A percentile compares a stretch with the other conserved stretches of the same genome.
These are phyloP conservation scores for Neonectria ditissima DNA, from an alignment of 2,329 filamentous ascomycete genomes.

Conservation along the genomic window DNA sequence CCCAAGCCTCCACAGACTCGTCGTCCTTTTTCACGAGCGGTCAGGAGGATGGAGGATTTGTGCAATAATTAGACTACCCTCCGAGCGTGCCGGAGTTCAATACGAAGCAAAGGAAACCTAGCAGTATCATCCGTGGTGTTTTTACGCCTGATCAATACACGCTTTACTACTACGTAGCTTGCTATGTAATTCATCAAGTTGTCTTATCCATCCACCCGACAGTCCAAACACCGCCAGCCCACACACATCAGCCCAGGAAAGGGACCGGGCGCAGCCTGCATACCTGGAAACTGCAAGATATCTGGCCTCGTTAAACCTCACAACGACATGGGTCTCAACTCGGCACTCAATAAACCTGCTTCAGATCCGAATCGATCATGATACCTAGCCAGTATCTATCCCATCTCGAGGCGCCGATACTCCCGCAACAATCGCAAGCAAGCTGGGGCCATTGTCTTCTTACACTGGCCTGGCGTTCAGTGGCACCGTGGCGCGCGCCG, in stretches of 20 bases:
- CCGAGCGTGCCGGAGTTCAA: neutral
- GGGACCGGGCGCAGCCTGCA: constrained; percentile 4
- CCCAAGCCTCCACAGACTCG: constrained; percentile 11
- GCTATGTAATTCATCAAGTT: too few relatives aligned
- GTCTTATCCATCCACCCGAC: neutral
- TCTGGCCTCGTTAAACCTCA: constrained; percentile 9
- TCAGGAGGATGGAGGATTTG: constrained; percentile 9
- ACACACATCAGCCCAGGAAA: constrained; percentile 10
- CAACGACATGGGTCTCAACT: constrained; percentile 10
- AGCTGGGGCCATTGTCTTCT: neutral
- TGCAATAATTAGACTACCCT: constrained; percentile 4
- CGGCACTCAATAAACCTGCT: constrained; percentile 13
- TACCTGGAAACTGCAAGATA: too few relatives aligned
- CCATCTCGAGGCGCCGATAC: neutral
- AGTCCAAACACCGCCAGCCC: neutral
- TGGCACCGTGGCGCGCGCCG: constrained; percentile 17
- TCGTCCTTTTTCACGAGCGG: constrained; percentile 9
- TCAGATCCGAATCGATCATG: constrained; percentile 13
- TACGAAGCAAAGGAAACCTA: too few relatives aligned
- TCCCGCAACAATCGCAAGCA: constrained; percentile 2
- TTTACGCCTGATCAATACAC: too few relatives aligned
- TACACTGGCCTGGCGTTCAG: neutral
- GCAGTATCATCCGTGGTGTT: too few relatives aligned
- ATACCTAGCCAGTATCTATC: constrained; percentile 2
- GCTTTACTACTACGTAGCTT: too few relatives aligned